Base-by-base conservation (phyloP, 495 filamentous ascomycete genomes). In the Bacidia rubella region DNA sequence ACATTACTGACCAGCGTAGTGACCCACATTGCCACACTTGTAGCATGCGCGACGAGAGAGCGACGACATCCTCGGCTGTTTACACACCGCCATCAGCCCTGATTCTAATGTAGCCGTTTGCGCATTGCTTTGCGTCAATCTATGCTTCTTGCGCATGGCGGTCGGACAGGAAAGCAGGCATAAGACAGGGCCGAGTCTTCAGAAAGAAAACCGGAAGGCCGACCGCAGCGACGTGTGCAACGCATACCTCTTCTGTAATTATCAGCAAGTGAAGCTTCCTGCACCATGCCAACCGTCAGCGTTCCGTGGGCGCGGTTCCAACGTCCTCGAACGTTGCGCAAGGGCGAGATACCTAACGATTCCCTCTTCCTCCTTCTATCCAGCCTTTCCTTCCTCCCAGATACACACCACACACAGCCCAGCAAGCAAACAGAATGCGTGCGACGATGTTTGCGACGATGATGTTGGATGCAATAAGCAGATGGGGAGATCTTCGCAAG, bases 11-110 rank as follows among this genome's bases (percentile, higher is more conserved):
- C 79, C 79, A 60, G 92, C 92, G 67, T 93, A 96, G 74, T 99
- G 92, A 69, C 92, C 92, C 66, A 99, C 89, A 65, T 95, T 95
- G 71, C 93, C 93, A 76, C 93, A 99, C 75, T 99, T 99, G 79
- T 96, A 99, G 81, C 93, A 99, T 57, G 90, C 93, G 69, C 93
- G 86, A 68, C 92, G 87, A 66, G 89, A 90, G 65, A 96, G 78
- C 61, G 93, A 94, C 73, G 90, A 90, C 82, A 62, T 62, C 23
- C 15, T 47, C 59, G 42, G 46, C 21, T 21, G 43, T 21, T 12
- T 40, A 17, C 7, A 35, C 29, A 15, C 38, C 38, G 35, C 27
- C 3, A 21, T 42, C 29, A 40, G 49, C 35, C 29, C 15, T 15
- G 15, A 15, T 15, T 35, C 15, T n/a, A n/a, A n/a, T n/a, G n/a